phyloP scores from a whole-genome alignment of 257 asterid genomes.

The Verbascum thapsus region DNA sequence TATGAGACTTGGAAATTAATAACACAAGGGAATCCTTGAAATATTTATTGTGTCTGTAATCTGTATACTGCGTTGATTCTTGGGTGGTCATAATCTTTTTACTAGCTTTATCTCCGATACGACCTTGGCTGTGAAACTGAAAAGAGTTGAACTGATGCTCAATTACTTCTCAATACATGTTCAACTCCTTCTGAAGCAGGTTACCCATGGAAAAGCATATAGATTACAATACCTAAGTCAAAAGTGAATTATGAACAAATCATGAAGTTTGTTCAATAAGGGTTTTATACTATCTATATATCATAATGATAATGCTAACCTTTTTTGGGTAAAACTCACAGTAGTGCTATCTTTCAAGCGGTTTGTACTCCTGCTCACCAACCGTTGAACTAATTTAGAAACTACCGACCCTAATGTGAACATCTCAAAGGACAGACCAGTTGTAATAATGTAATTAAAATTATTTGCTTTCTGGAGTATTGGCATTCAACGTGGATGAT shows the following conservation, averaged over 20 bases:
- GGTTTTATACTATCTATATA: slow-evolving; percentile 13
- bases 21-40: slow-evolving; percentile 3
- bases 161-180: slow-evolving; percentile 20
- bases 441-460: not conserved
- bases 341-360: not conserved
- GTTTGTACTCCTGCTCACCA: not conserved
- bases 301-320: not conserved
- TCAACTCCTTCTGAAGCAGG: slow-evolving; percentile 8
- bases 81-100: not conserved
- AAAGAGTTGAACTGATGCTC: slow-evolving; percentile 1
- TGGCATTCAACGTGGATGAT: slow-evolving; percentile 22
- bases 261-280: slow-evolving; percentile 10
- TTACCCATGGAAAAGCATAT: not conserved
- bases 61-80: slow-evolving; percentile 5
- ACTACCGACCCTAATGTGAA: not conserved
- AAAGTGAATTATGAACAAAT: slow-evolving; percentile 16
- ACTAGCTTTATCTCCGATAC: not conserved
- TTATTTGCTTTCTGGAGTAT: not conserved
- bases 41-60: slow-evolving; percentile 11
- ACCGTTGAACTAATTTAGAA: slow-evolving; percentile 1
- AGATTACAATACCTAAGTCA: not conserved
- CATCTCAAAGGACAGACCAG: slow-evolving; percentile 1
- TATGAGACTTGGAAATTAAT: not conserved
- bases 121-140: slow-evolving; percentile 3
- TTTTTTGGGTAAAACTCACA: not conserved